phyloP scores from a whole-genome alignment of 331 rosid genomes.

The Acacia concinna region DNA sequence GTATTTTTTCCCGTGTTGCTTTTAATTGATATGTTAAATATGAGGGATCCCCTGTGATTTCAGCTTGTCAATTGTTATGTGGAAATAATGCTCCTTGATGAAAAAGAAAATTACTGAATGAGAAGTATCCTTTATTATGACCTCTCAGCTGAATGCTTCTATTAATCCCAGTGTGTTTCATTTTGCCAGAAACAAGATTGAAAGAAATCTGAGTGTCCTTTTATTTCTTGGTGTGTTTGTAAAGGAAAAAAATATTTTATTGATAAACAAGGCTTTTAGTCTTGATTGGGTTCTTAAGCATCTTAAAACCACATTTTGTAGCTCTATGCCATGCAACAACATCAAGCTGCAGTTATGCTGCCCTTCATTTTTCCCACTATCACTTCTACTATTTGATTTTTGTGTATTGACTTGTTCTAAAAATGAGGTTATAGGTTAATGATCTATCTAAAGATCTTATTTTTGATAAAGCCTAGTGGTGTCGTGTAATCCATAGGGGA shows the following conservation, averaged over 20 bases:
- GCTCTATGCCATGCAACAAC: not conserved
- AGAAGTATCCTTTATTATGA: not conserved
- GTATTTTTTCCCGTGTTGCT: not conserved
- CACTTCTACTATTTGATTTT: not conserved
- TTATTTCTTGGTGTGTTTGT: not conserved
- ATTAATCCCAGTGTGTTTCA: not conserved
- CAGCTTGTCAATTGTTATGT: not conserved
- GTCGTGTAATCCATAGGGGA: too few species aligned
- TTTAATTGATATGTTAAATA: not conserved
- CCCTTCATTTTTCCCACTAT: not conserved
- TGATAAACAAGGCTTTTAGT: not conserved
- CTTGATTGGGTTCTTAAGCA: not conserved
- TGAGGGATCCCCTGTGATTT: not conserved
- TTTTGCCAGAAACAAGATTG: not conserved
- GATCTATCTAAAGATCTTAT: too few species aligned
- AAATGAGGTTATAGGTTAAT: too few species aligned
- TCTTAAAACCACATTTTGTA: not conserved
- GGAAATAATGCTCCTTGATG: not conserved
- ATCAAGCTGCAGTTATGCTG: not conserved
- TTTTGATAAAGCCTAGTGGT: too few species aligned
- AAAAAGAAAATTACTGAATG: not conserved
- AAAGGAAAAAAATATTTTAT: not conserved
- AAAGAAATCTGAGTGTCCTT: not conserved
- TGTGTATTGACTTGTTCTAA: not conserved
- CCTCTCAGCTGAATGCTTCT: not conserved